These are phyloP conservation scores for Funneliformis caledonium DNA, from an alignment of 371 early-diverging fungal genomes.

Conservation along the genomic window DNA sequence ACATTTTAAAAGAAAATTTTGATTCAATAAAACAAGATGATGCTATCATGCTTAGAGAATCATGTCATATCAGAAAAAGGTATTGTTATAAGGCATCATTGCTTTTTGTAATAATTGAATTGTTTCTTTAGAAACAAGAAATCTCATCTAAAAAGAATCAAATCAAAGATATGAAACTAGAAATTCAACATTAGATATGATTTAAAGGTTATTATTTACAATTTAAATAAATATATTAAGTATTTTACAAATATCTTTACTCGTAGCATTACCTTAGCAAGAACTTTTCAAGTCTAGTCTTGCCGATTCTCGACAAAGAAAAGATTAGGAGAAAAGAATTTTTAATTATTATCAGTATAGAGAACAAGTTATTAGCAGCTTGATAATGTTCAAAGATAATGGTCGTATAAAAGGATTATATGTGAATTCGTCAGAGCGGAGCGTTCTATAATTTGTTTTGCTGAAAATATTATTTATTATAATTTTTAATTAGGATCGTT, in stretches of 20 bases:
- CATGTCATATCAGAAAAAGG: conserved; percentile 46
- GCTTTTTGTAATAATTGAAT: too few relatives aligned
- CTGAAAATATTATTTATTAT: too few relatives aligned
- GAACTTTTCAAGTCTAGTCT: conserved; percentile 30
- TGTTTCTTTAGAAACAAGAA: conserved; percentile 42
- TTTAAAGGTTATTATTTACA: conserved; percentile 42
- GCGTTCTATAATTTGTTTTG: background rate
- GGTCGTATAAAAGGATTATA: too few relatives aligned
- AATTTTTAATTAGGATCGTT: too few relatives aligned
- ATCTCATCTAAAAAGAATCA: conserved; percentile 30
- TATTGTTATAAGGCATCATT: conserved; percentile 14
- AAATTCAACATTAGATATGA: background rate
- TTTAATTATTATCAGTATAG: conserved; percentile 61
- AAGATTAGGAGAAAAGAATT: conserved; percentile 67
- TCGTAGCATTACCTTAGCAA: conserved; percentile 27
- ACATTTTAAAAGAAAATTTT: conserved; percentile 67
- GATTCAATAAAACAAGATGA: conserved; percentile 59
- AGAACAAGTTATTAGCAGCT: conserved; percentile 59
- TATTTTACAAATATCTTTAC: background rate
- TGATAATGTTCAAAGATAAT: too few relatives aligned
- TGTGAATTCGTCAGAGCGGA: too few relatives aligned
- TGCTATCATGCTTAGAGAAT: conserved; percentile 48
- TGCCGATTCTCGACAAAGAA: conserved; percentile 54
- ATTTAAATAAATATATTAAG: background rate
- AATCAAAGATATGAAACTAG: background rate